Evolutionary conservation across 345 rosid genomes (phyloP).

Genomic region (Populus nigra): DNA sequence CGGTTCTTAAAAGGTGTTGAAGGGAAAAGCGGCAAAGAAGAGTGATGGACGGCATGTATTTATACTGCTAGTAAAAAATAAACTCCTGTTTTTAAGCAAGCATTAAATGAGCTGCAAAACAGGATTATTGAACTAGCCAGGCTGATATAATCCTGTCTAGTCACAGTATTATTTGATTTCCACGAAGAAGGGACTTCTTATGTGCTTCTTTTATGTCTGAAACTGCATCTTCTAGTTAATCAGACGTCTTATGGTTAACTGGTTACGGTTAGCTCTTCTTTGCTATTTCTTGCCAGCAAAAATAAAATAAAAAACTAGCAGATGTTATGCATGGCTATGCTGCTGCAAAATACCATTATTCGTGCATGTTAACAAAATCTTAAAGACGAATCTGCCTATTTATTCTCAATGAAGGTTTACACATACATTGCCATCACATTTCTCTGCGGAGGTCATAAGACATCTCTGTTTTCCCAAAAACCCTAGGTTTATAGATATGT

Average conservation of each 20-base stretch:
- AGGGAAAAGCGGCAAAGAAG: constrained; percentile 44
- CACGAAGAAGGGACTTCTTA: background rate
- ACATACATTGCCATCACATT: no score
- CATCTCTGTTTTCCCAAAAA: no score
- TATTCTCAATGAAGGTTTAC: no score
- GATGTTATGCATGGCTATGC: no score
- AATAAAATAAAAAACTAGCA: no score
- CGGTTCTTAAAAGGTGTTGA: constrained; percentile 59
- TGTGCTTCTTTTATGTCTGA: background rate
- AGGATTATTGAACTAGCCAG: background rate
- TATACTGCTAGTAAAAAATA: background rate
- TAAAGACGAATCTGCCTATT: no score
- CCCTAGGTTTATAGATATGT: no score
- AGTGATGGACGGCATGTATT: constrained; percentile 12
- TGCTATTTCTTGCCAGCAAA: background rate
- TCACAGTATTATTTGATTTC: background rate
- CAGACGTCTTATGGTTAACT: background rate
- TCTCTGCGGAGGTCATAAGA: no score
- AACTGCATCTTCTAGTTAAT: background rate
- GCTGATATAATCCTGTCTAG: background rate
- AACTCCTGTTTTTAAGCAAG: background rate
- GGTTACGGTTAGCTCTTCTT: background rate
- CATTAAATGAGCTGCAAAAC: background rate
- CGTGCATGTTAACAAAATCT: no score
- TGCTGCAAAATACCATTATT: no score